A percentile compares a stretch with the other conserved stretches of the same genome.
These are phyloP conservation scores for Cryphonectria naterciae DNA, from an alignment of 2,329 filamentous ascomycete genomes.

Conservation along the genomic window DNA sequence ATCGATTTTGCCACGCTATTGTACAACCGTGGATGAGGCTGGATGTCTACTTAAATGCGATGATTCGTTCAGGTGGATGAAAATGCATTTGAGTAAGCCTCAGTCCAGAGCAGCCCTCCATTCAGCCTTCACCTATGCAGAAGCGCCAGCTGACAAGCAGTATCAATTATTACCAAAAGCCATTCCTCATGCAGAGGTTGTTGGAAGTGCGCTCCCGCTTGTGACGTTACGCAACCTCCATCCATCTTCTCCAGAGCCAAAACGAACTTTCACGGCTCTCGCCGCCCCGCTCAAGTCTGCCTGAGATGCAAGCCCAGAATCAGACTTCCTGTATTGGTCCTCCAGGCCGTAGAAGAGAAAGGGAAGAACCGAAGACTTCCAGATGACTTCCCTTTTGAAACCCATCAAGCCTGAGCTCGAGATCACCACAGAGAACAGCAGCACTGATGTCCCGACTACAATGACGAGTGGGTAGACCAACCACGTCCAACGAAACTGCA, in stretches of 20 bases:
- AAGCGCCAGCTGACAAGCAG: neutral
- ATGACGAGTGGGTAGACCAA: slow-evolving; percentile 3
- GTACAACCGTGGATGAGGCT: no score
- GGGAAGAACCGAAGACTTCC: slow-evolving; percentile 3
- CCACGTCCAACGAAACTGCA: neutral
- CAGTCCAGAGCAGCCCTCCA: no score
- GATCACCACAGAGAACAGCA: neutral
- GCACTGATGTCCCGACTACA: neutral
- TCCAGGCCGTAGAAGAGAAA: neutral
- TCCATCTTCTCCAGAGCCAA: neutral
- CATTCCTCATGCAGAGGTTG: neutral
- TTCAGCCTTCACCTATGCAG: neutral
- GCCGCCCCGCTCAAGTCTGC: neutral
- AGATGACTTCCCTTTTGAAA: neutral
- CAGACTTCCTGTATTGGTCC: neutral
- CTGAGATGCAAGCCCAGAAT: neutral
- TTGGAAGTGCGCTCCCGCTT: neutral
- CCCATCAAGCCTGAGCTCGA: slow-evolving; percentile 3
- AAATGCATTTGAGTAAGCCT: no score
- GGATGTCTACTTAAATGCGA: no score
- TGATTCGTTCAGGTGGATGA: no score
- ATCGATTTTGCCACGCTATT: no score
- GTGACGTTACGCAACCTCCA: neutral
- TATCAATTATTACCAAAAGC: neutral
- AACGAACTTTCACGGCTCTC: neutral